phyloP scores from a whole-genome alignment of 495 filamentous ascomycete genomes.

The Xylaria venustula region DNA sequence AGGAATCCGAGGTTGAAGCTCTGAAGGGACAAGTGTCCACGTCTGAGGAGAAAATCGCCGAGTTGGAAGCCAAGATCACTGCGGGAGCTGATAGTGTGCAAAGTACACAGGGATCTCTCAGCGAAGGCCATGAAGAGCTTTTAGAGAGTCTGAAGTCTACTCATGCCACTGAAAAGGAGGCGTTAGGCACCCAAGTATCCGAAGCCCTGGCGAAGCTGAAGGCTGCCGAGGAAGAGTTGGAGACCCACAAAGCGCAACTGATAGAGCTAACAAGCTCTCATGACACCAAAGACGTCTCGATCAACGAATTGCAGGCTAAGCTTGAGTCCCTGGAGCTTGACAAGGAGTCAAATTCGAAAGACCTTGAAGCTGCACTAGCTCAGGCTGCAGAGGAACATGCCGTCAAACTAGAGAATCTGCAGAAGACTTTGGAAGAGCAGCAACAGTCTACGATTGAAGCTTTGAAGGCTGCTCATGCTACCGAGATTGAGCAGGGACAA shows the following conservation, averaged over 20 bases:
- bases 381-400: conserved; percentile 40
- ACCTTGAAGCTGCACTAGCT: conserved; percentile 29
- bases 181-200: conserved; percentile 37
- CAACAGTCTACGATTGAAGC: conserved; percentile 39
- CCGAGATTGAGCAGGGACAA: conserved; percentile 38
- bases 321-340: conserved; percentile 41
- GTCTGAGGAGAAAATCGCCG: conserved; percentile 41
- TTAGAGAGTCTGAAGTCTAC: conserved; percentile 44
- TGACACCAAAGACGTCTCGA: conserved; percentile 38
- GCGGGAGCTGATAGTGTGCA: conserved; percentile 24
- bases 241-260: conserved; percentile 34
- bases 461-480: conserved; percentile 41
- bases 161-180: conserved; percentile 47
- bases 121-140: conserved; percentile 40
- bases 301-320: conserved; percentile 40
- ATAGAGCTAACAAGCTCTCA: conserved; percentile 34
- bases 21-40: conserved; percentile 38
- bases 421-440: conserved; percentile 39
- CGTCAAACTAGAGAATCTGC: conserved; percentile 38
- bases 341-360: conserved; percentile 34
- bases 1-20: conserved; percentile 47
- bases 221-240: conserved; percentile 38
- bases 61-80: conserved; percentile 39
- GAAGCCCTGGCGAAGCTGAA: conserved; percentile 44
- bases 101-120: conserved; percentile 28